phyloP scores from a whole-genome alignment of 192 early-diverging fungal species.

The Backusella parvicylindrica region DNA sequence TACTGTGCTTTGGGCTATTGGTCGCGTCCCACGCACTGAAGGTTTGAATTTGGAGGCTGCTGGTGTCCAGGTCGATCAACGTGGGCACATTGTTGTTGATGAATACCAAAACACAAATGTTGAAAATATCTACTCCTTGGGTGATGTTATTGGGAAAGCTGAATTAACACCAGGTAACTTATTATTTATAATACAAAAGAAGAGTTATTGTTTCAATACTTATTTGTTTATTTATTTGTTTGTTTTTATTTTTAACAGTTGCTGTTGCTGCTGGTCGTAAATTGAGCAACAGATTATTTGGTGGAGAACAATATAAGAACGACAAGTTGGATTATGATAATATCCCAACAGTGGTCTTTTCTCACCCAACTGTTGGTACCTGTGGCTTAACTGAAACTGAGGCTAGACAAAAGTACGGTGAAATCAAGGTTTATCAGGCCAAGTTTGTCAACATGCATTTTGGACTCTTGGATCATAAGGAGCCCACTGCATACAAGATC shows the following conservation, averaged over 20 bases:
- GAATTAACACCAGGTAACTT: slow-evolving; percentile 82
- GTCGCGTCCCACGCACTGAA: slow-evolving; percentile 70
- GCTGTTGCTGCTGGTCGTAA: slow-evolving; percentile 94
- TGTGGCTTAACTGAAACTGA: slow-evolving; percentile 85
- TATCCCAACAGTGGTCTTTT: slow-evolving; percentile 95
- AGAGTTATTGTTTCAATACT: background rate
- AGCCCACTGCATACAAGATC: slow-evolving; percentile 88
- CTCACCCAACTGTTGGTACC: slow-evolving; percentile 83
- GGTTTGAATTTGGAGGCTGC: slow-evolving; percentile 64
- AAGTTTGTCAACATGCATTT: slow-evolving; percentile 92
- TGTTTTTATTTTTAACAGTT: background rate
- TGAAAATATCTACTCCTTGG: slow-evolving; percentile 78
- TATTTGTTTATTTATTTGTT: background rate
- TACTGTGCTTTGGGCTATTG: slow-evolving; percentile 86
- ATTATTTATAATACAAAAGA: background rate
- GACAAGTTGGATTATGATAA: slow-evolving; percentile 90
- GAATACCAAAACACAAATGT: slow-evolving; percentile 83
- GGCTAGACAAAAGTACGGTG: slow-evolving; percentile 71
- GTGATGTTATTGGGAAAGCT: slow-evolving; percentile 88
- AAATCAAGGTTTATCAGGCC: slow-evolving; percentile 81
- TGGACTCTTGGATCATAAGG: slow-evolving; percentile 80
- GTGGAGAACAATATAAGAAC: slow-evolving; percentile 63
- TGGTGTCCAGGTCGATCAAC: slow-evolving; percentile 60
- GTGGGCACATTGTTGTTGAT: slow-evolving; percentile 75
- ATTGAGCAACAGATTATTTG: slow-evolving; percentile 89